Evolutionary conservation across 2,329 filamentous ascomycete species (phyloP), one percentile per base, ranked within the genome.

Genomic region (Ophiostoma himal-ulmi): DNA sequence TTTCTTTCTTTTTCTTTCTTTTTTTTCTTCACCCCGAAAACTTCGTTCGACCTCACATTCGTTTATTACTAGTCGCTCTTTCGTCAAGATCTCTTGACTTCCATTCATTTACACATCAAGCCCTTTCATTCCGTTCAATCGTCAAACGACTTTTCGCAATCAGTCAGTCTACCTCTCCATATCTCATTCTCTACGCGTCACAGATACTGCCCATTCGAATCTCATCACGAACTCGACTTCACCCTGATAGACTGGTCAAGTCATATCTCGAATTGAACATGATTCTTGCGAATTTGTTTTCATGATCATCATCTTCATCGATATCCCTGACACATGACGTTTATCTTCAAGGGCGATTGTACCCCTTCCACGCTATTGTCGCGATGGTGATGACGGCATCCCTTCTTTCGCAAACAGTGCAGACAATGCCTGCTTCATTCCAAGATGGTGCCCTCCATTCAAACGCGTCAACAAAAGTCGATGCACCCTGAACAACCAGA

Each of bases 11-110:
- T 52, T n/a, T 39, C 20, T 26, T 39, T 66, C 39, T 22, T 20
- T 65, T 34, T 41, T 34, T 48, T 67, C n/a, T 30, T 66, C 57
- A 62, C 22, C 60, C 44, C 66, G 44, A 68, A 68, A 68, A 22
- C 22, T 48, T 48, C 37, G 65, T 67, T 70, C 69, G 54, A 67
- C 67, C 54, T 34, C 69, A 71, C 70, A 68, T 39, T 71, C 71
- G 62, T 69, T 72, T 70, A 62, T 69, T 68, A 57, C 52, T 68
- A 62, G 44, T 71, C 60, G 44, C 57, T 67, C 20, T 68, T 68
- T 71, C 34, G 69, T 72, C 69, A 48, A 70, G 52, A 65, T 37
- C 64, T 68, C 68, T 67, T 60, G 68, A 67, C 68, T 54, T 70
- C 41, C 71, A 69, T 41, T 67, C 65, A 30, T 67, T 67, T 67